phyloP scores from a whole-genome alignment of 2,329 filamentous ascomycete species.

The Chaetoscypha palmicola region DNA sequence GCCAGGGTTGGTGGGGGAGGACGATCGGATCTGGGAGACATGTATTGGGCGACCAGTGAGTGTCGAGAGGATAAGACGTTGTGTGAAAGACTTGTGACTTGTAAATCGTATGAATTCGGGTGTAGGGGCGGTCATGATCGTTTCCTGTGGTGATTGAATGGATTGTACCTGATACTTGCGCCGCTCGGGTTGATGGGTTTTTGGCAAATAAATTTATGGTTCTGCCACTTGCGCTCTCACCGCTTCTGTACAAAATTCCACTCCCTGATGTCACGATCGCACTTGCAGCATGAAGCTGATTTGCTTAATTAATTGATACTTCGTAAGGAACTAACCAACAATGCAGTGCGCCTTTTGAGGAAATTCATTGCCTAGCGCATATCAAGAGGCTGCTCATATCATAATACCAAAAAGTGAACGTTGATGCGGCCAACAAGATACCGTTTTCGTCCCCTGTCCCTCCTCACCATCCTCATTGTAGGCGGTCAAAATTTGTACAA shows the following conservation, averaged over 20 bases:
- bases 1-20: conserved; percentile 78
- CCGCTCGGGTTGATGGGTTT: no score
- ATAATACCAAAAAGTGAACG: conserved; percentile 21
- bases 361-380: conserved; percentile 19
- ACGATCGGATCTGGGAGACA: conserved; percentile 87
- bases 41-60: conserved; percentile 84
- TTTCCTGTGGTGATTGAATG: no score
- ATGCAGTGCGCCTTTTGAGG: background rate
- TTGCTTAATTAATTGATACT: no score
- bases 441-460: conserved; percentile 7
- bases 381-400: conserved; percentile 18
- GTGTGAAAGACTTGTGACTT: conserved; percentile 72
- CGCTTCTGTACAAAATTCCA: no score
- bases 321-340: no score
- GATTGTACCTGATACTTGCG: no score
- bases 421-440: conserved; percentile 18
- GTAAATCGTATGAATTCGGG: conserved; percentile 63
- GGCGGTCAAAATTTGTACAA: conserved; percentile 28
- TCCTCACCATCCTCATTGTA: conserved; percentile 1
- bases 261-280: no score
- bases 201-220: no score
- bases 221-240: no score
- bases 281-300: no score
- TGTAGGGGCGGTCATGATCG: conserved; percentile 29
- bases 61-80: conserved; percentile 82